phyloP scores from a whole-genome alignment of 2,329 filamentous ascomycete genomes.

The Fusarium oxysporum region DNA sequence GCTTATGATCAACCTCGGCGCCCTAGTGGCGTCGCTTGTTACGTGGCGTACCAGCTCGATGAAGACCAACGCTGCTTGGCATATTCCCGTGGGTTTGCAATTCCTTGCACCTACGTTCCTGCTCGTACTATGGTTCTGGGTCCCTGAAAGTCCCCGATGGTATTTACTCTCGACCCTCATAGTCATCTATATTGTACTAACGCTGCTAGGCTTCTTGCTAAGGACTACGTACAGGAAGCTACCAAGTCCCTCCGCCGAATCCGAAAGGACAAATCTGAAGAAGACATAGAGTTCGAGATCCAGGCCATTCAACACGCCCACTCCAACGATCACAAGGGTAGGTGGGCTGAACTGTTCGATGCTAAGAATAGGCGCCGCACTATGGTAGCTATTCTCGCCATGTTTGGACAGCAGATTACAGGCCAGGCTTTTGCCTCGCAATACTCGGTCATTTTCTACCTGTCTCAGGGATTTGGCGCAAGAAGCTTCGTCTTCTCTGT shows the following conservation, averaged over 20 bases:
- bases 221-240: neutral
- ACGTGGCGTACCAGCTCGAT: conserved; percentile 45
- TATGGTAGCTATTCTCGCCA: conserved; percentile 43
- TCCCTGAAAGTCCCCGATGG: conserved; percentile 61
- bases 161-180: neutral
- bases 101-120: conserved; percentile 55
- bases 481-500: conserved; percentile 45
- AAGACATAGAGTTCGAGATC: neutral
- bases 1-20: conserved; percentile 45
- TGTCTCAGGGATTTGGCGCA: conserved; percentile 42
- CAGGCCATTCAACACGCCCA: neutral
- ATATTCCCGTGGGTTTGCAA: conserved; percentile 59
- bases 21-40: conserved; percentile 44
- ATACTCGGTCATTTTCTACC: conserved; percentile 49
- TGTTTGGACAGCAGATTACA: conserved; percentile 50
- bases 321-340: neutral
- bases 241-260: neutral
- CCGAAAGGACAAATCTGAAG: neutral
- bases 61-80: conserved; percentile 50
- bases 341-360: neutral
- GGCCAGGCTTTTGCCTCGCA: conserved; percentile 48
- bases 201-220: neutral
- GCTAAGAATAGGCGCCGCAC: conserved; percentile 11
- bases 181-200: neutral
- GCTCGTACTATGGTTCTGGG: conserved; percentile 49